A percentile compares a stretch with the other conserved stretches of the same genome.
phyloP scores from a whole-genome alignment of 169 alveolate genomes.

The Babesia bigemina region DNA sequence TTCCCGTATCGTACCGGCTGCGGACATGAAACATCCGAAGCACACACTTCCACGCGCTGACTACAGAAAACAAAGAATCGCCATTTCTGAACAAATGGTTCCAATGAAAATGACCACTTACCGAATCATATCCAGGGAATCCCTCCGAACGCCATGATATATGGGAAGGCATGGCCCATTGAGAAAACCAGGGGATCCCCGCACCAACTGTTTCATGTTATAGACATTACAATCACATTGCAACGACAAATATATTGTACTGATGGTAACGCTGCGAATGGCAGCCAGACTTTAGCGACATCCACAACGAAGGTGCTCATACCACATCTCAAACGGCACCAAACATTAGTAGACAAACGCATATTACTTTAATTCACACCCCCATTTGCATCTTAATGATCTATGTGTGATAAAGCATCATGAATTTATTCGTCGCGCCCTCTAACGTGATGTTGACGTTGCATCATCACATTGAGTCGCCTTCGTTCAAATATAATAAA shows the following conservation, averaged over 20 bases:
- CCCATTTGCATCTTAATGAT: too few relatives aligned
- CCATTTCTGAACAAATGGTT: neutral
- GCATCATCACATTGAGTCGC: too few relatives aligned
- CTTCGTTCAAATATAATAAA: too few relatives aligned
- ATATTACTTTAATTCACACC: too few relatives aligned
- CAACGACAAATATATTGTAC: neutral
- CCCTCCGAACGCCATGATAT: neutral
- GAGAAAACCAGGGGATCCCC: neutral
- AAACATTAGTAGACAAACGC: too few relatives aligned
- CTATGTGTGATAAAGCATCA: neutral
- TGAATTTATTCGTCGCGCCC: too few relatives aligned
- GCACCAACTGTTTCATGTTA: slow-evolving; percentile 2
- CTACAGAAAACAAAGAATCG: slow-evolving; percentile 10
- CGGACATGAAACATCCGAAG: slow-evolving; percentile 13
- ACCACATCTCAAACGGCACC: too few relatives aligned
- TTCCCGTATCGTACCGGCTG: neutral
- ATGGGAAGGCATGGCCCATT: slow-evolving; percentile 16
- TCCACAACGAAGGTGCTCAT: too few relatives aligned
- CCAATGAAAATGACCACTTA: neutral
- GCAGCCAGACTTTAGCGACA: too few relatives aligned
- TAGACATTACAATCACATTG: neutral
- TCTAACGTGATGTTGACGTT: too few relatives aligned
- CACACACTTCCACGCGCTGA: slow-evolving; percentile 40
- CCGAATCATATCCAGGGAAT: slow-evolving; percentile 2
- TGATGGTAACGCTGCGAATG: neutral